Base-by-base conservation (phyloP, 2,329 filamentous ascomycete species). In the Epichloe bromicola region DNA sequence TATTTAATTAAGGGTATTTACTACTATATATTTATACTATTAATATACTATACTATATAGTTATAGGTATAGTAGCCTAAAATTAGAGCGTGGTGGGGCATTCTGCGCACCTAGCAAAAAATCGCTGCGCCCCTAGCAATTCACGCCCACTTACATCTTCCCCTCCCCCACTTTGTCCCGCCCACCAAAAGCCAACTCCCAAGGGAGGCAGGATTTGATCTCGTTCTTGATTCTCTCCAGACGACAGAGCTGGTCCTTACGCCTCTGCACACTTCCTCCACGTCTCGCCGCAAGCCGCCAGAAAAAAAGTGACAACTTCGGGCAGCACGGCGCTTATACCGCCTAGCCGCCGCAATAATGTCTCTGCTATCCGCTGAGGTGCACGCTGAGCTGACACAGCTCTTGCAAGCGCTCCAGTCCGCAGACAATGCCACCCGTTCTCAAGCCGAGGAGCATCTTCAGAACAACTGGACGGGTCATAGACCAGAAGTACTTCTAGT, bases 401-500 rank as follows among this genome's bases (percentile, higher is more conserved):
- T 98, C 59, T 77, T 98, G 65, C 82, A 86, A 71, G 90, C 85
- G 59, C 80, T 98, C 57, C 86, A 93, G 71, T 91, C 88, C 46
- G 73, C 88, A 60, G 91, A 98, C 72, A 98, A 98, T 72, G 75
- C 76, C 53, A 77, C 88, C 60, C 85, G 93, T 65, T 81, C 86
- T 33, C 82, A 88, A 67, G 91, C 91, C 49, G 93, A 98, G 70
- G 88, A 94, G 57, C 85, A 90, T 67, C 74, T 98, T 56, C 87
- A 88, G 67, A 87, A 81, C 69, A 90, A 89, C 75, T 98, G 93
- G 93, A 86, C 89, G 37, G 73, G 74, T 55, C 77, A 80, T 52
- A 80, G 86, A 54, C 90, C 93, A 37, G 90, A 96, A 62, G 78
- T 95, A 60, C 75, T 97, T 59, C 73, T 98, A 65, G 93, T 97